A percentile compares a stretch with the other conserved stretches of the same genome.
These are phyloP conservation scores for Backusella circina DNA, from an alignment of 192 early-diverging fungal genomes.

Conservation along the genomic window DNA sequence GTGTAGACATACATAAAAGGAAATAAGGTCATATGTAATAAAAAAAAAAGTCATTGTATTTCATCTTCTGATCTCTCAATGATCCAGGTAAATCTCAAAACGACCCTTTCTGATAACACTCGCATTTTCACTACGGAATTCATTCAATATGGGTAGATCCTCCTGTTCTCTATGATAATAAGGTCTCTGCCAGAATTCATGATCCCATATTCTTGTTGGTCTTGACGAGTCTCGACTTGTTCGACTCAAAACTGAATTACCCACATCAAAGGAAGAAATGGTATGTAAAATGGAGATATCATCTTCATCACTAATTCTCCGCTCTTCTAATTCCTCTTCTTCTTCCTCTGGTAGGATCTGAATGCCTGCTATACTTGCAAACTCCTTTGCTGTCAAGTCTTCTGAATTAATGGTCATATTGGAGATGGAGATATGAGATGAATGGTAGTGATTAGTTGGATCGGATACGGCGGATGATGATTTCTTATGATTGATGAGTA, in stretches of 20 bases:
- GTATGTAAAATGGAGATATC: not conserved
- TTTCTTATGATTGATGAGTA: not conserved
- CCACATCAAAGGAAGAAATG: not conserved
- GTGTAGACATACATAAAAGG: not conserved
- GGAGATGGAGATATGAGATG: not conserved
- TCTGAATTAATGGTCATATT: constrained; percentile 23
- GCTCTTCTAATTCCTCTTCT: not conserved
- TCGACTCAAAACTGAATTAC: not conserved
- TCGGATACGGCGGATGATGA: not conserved
- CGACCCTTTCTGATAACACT: constrained; percentile 24
- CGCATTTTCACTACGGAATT: not conserved
- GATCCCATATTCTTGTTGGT: not conserved
- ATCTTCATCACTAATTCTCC: not conserved
- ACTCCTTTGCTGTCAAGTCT: constrained; percentile 26
- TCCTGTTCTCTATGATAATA: not conserved
- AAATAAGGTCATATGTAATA: not conserved
- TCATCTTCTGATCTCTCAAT: not conserved
- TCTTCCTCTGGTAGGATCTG: constrained; percentile 11
- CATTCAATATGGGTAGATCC: not conserved
- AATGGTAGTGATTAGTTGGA: not conserved
- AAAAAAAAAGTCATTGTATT: not conserved
- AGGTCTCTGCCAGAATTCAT: not conserved
- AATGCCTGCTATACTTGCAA: constrained; percentile 28
- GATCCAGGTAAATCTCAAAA: constrained; percentile 21
- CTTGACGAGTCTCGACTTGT: not conserved